phyloP scores from a whole-genome alignment of 345 rosid genomes.

The Nasturtium officinale region DNA sequence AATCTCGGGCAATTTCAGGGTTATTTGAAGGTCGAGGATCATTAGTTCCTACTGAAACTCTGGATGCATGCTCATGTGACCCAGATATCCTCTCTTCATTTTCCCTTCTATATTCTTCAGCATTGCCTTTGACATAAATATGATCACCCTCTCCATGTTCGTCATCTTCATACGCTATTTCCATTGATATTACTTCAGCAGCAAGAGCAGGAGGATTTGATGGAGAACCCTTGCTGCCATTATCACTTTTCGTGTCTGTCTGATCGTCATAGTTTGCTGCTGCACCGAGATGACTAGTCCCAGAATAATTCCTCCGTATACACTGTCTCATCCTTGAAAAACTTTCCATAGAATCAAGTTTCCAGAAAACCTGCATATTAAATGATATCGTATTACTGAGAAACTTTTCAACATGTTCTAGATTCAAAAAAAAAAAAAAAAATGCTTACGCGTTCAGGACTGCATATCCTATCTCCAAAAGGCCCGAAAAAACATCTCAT shows the following conservation, averaged over 20 bases:
- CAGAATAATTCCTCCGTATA: conserved; percentile 77
- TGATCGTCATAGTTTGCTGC: conserved; percentile 87
- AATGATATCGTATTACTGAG: conserved; percentile 19
- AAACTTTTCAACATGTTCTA: conserved; percentile 19
- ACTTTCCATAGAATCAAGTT: conserved; percentile 93
- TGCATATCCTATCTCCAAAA: conserved; percentile 58
- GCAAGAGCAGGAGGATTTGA: conserved; percentile 72
- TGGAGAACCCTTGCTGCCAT: conserved; percentile 55
- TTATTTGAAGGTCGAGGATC: conserved; percentile 57
- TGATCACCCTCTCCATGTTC: conserved; percentile 71
- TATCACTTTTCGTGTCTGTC: conserved; percentile 48
- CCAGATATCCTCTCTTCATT: conserved; percentile 51
- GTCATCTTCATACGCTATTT: conserved; percentile 71
- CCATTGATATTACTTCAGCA: conserved; percentile 86
- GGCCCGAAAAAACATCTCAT: conserved; percentile 87
- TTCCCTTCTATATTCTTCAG: conserved; percentile 50
- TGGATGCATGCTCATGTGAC: conserved; percentile 56
- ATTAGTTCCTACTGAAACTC: conserved; percentile 50
- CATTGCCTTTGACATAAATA: conserved; percentile 51
- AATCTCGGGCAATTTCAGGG: conserved; percentile 54
- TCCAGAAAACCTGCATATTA: conserved; percentile 80
- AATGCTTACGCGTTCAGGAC: conserved; percentile 63
- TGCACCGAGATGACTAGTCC: conserved; percentile 89
- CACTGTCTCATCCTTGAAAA: conserved; percentile 94
- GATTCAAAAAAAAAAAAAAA: background rate